Percentiles rank a stretch among this genome's conserved stretches.
Evolutionary conservation across 257 asterid genomes (phyloP).

Genomic region (Handroanthus guayacan): DNA sequence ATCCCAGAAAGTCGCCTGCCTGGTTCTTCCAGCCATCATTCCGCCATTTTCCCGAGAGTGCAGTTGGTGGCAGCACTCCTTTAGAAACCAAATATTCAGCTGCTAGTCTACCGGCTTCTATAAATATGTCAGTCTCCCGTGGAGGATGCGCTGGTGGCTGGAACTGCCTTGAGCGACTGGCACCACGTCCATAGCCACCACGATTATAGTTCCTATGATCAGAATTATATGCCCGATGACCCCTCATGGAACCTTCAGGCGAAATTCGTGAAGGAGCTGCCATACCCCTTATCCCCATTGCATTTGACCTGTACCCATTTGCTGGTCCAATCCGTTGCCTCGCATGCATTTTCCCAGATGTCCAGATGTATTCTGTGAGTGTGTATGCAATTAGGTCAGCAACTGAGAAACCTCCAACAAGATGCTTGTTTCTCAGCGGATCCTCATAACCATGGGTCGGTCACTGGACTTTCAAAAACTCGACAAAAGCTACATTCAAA

Average conservation of each 20-base stretch:
- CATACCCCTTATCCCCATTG: constrained; percentile 67
- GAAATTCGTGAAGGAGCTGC: constrained; percentile 66
- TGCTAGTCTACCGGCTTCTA: constrained; percentile 94
- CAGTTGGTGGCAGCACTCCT: constrained; percentile 77
- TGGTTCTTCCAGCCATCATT: constrained; percentile 59
- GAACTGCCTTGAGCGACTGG: constrained; percentile 67
- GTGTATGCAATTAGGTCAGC: constrained; percentile 19
- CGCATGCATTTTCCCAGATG: constrained; percentile 62
- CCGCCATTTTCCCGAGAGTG: constrained; percentile 76
- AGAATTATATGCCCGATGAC: constrained; percentile 61
- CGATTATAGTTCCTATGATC: constrained; percentile 68
- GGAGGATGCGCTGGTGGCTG: constrained; percentile 61
- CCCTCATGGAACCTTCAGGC: constrained; percentile 74
- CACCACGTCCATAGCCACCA: constrained; percentile 79
- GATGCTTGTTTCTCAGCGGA: constrained; percentile 35
- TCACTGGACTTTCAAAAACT: constrained; percentile 1
- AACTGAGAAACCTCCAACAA: constrained; percentile 31
- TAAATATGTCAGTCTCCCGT: constrained; percentile 58
- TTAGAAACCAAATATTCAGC: constrained; percentile 84
- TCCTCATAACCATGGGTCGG: neutral
- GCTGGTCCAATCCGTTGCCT: constrained; percentile 77
- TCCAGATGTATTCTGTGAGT: constrained; percentile 12
- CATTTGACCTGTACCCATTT: constrained; percentile 73
- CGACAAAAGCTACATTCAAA: constrained; percentile 13
- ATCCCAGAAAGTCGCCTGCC: constrained; percentile 43